A percentile compares a stretch with the other conserved stretches of the same genome.
Evolutionary conservation across 352 stramenopile genomes (phyloP).

Genomic region (Phytophthora pistaciae): DNA sequence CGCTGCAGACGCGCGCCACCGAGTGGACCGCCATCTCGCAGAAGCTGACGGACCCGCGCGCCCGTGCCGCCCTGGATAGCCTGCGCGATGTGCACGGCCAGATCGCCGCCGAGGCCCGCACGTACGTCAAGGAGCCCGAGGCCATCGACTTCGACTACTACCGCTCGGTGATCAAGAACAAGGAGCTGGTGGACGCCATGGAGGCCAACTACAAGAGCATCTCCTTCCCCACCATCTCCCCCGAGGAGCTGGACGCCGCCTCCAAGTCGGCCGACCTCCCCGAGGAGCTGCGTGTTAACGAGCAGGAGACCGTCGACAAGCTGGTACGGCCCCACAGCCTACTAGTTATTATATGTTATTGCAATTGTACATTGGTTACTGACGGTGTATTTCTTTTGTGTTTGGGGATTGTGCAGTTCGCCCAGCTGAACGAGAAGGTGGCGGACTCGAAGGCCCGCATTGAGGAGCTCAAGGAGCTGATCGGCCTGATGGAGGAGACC

Average conservation of each 20-base stretch:
- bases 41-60: conserved; percentile 83
- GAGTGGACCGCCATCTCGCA: conserved; percentile 77
- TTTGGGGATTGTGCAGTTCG: conserved; percentile 45
- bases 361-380: conserved; percentile 3
- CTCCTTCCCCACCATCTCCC: conserved; percentile 81
- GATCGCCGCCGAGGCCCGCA: conserved; percentile 76
- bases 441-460: conserved; percentile 88
- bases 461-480: conserved; percentile 86
- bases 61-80: conserved; percentile 79
- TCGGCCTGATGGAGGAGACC: conserved; percentile 86
- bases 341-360: neutral
- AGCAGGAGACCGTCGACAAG: conserved; percentile 81
- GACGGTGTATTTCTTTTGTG: conserved; percentile 12
- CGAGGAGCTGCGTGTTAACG: conserved; percentile 75
- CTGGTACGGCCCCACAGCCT: conserved; percentile 46
- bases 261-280: conserved; percentile 51
- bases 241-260: conserved; percentile 72
- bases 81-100: conserved; percentile 83
- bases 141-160: conserved; percentile 91
- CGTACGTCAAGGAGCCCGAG: conserved; percentile 82
- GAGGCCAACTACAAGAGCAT: conserved; percentile 91
- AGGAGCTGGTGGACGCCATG: conserved; percentile 86
- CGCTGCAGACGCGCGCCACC: conserved; percentile 59
- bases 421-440: conserved; percentile 84
- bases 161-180: conserved; percentile 89